A percentile compares a stretch with the other conserved stretches of the same genome.
Conservation (phyloP, 768 basidiomycete genomes). For the Pholiota conissans region DNA sequence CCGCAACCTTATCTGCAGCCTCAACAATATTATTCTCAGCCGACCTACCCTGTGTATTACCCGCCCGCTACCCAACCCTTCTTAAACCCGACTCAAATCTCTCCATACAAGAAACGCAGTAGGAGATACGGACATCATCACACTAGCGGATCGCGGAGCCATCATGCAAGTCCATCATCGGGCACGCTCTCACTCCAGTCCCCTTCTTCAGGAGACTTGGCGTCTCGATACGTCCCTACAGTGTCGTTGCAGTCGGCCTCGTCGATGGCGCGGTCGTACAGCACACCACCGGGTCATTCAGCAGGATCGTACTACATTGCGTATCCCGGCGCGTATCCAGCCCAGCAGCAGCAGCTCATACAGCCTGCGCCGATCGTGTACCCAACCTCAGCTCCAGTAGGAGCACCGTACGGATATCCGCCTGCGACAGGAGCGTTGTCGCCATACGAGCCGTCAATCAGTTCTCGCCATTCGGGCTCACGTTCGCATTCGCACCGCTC, state of each 20-base stretch:
- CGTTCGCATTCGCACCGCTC: background rate
- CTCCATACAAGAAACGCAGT: background rate
- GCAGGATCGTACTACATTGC: background rate
- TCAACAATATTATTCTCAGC: background rate
- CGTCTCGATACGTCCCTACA: background rate
- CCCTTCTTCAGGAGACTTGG: background rate
- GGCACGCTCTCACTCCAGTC: background rate
- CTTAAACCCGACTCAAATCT: background rate
- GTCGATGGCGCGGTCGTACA: background rate
- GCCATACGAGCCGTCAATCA: background rate
- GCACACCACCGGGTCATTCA: background rate
- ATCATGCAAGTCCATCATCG: conserved; percentile 2
- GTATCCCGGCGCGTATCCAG: background rate
- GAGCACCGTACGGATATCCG: background rate
- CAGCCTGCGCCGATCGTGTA: background rate
- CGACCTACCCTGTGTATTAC: background rate
- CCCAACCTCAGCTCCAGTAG: background rate
- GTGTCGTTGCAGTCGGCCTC: background rate
- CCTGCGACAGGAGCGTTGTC: background rate
- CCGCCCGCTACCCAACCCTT: background rate
- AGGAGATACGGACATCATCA: conserved; percentile 4
- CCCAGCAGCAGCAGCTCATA: background rate
- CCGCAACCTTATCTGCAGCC: background rate
- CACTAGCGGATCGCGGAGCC: conserved; percentile 3
- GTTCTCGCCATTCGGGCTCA: background rate